Percentiles rank a stretch among this genome's conserved stretches.
Conservation (phyloP, 1,284 basidiomycete genomes). For the Cryptococcus neoformans region DNA sequence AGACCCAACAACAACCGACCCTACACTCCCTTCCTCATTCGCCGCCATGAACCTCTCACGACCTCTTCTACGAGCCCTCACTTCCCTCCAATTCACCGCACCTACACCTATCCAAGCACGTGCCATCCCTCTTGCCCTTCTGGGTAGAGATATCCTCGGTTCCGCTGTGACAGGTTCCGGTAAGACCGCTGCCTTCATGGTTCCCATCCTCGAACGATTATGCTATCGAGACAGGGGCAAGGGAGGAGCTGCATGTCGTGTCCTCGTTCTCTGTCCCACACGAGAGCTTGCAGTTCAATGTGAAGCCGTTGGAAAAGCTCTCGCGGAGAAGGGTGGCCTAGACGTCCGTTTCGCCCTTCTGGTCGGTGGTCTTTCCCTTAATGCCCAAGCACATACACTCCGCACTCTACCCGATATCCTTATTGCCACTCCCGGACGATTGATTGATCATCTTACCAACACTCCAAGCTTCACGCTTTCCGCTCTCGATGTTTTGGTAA, state of each 20-base stretch:
- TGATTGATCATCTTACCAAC: constrained; percentile 96
- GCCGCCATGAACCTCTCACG: constrained; percentile 84
- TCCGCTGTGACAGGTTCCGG: constrained; percentile 94
- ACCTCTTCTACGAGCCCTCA: constrained; percentile 80
- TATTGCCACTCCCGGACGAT: constrained; percentile 91
- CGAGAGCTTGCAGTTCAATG: constrained; percentile 94
- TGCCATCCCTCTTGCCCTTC: constrained; percentile 85
- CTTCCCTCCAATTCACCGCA: constrained; percentile 71
- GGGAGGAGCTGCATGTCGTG: constrained; percentile 80
- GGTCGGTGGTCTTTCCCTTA: constrained; percentile 90
- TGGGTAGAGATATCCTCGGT: constrained; percentile 94
- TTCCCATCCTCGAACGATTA: constrained; percentile 89
- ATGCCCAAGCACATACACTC: constrained; percentile 80
- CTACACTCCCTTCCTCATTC: constrained; percentile 60
- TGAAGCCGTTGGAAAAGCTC: constrained; percentile 80
- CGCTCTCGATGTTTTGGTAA: constrained; percentile 85
- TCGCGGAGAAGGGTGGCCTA: constrained; percentile 69
- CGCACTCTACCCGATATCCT: constrained; percentile 86
- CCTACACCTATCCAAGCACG: constrained; percentile 96
- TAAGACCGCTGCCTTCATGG: constrained; percentile 94
- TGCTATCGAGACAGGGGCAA: constrained; percentile 83
- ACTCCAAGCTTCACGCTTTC: constrained; percentile 92
- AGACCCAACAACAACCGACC: constrained; percentile 48
- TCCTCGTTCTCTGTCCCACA: constrained; percentile 88
- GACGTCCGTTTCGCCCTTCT: constrained; percentile 85